These are phyloP conservation scores for Puccinellia tenuiflora DNA, from an alignment of 176 grass and related monocot species.

Conservation along the genomic window DNA sequence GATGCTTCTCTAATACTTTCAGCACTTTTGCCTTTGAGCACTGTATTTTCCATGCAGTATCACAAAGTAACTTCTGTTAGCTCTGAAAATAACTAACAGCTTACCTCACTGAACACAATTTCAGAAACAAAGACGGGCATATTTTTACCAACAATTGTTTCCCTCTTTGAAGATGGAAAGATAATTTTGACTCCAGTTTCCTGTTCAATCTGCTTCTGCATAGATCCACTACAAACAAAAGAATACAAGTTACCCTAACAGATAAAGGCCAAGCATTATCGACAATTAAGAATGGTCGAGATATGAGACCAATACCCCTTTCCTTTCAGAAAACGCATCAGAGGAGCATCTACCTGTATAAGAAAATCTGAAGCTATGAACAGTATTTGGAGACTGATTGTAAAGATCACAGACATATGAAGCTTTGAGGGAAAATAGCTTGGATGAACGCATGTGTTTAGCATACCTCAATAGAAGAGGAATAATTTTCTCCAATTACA, in stretches of 20 bases:
- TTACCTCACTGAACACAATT: background rate
- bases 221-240: constrained; percentile 56
- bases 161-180: constrained; percentile 57
- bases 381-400: background rate
- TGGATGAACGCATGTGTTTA: background rate
- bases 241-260: background rate
- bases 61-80: constrained; percentile 4
- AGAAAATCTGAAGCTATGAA: constrained; percentile 19
- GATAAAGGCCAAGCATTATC: background rate
- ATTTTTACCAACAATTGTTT: constrained; percentile 45
- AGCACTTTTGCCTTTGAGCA: constrained; percentile 45
- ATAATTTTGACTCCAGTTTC: constrained; percentile 66
- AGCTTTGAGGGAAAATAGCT: background rate
- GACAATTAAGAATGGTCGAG: background rate
- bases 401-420: too few relatives aligned
- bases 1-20: constrained; percentile 74
- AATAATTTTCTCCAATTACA: background rate
- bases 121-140: constrained; percentile 8
- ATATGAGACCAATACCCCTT: constrained; percentile 46
- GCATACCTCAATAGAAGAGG: constrained; percentile 42
- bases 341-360: constrained; percentile 64
- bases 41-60: constrained; percentile 33
- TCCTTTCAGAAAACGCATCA: constrained; percentile 71
- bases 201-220: constrained; percentile 77
- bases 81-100: background rate